Percentiles rank a stretch among this genome's conserved stretches.
Conservation (phyloP, 2,329 filamentous ascomycete species). For the Paramyrothecium sp. region DNA sequence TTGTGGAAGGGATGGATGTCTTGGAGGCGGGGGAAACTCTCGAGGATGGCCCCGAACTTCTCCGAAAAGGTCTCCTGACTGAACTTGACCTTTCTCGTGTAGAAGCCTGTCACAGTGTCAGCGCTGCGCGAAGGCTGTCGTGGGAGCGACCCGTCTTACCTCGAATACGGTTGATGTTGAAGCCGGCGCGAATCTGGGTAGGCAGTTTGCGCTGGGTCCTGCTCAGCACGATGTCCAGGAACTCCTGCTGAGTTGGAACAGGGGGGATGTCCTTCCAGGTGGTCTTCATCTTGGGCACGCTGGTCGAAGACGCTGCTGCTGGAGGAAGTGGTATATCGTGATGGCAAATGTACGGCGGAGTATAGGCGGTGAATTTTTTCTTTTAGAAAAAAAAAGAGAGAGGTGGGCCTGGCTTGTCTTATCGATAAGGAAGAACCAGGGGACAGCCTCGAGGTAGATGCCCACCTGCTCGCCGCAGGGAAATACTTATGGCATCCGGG, state of each 20-base stretch:
- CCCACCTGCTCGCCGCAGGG: too few species aligned
- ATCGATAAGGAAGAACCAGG: constrained; percentile 6
- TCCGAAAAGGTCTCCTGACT: constrained; percentile 96
- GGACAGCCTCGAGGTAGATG: too few species aligned
- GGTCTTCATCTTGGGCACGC: constrained; percentile 52
- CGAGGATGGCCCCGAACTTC: constrained; percentile 86
- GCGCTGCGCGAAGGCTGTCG: neutral
- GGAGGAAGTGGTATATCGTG: constrained; percentile 4
- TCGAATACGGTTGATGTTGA: constrained; percentile 90
- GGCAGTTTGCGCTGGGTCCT: constrained; percentile 89
- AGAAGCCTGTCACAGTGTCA: constrained; percentile 63
- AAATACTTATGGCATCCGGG: too few species aligned
- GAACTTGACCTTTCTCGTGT: constrained; percentile 97
- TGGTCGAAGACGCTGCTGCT: constrained; percentile 11
- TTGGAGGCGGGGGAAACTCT: constrained; percentile 87
- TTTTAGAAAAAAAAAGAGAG: constrained; percentile 2
- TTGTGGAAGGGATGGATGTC: constrained; percentile 94
- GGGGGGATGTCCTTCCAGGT: constrained; percentile 79
- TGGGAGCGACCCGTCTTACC: constrained; percentile 30
- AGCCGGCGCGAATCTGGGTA: constrained; percentile 92
- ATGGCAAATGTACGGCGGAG: constrained; percentile 1
- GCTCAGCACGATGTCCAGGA: constrained; percentile 94
- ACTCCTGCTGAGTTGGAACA: constrained; percentile 90
- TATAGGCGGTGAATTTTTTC: constrained; percentile 16
- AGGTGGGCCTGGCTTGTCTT: constrained; percentile 5